Percentiles rank a stretch among this genome's conserved stretches.
Evolutionary conservation across 2,329 filamentous ascomycete genomes (phyloP).

Genomic region (Fusarium sarcochroum): DNA sequence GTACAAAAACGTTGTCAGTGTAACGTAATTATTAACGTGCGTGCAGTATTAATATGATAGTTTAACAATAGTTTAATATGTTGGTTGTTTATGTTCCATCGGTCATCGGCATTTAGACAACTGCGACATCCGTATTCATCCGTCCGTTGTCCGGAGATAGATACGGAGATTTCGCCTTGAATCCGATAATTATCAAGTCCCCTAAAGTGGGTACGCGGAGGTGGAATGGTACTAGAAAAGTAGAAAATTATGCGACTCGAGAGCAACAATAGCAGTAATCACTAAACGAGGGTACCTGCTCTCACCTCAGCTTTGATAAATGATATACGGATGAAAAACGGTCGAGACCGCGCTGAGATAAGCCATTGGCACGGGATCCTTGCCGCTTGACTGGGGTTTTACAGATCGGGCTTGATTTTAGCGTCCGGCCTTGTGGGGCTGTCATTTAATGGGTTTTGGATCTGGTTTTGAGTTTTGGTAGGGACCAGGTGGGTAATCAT

Average conservation of each 20-base stretch:
- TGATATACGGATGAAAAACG: not conserved
- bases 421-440: slow-evolving; percentile 22
- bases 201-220: slow-evolving; percentile 1
- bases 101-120: slow-evolving; percentile 18
- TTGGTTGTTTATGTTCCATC: not conserved
- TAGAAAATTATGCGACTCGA: no score
- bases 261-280: no score
- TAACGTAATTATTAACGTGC: slow-evolving; percentile 7
- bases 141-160: slow-evolving; percentile 16
- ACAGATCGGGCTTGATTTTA: slow-evolving; percentile 21
- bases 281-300: not conserved
- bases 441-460: not conserved
- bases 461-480: not conserved
- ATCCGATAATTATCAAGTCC: slow-evolving; percentile 19
- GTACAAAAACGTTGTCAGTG: slow-evolving; percentile 20
- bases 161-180: slow-evolving; percentile 16
- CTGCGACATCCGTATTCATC: not conserved
- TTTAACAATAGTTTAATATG: not conserved
- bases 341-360: slow-evolving; percentile 32
- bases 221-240: not conserved
- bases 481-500: not conserved
- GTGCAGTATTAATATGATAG: not conserved
- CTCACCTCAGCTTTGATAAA: not conserved
- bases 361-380: slow-evolving; percentile 25
- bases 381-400: slow-evolving; percentile 14